Percentiles rank a stretch among this genome's conserved stretches.
These are phyloP conservation scores for Limnanthes douglasii DNA, from an alignment of 345 rosid genomes.

Conservation along the genomic window DNA sequence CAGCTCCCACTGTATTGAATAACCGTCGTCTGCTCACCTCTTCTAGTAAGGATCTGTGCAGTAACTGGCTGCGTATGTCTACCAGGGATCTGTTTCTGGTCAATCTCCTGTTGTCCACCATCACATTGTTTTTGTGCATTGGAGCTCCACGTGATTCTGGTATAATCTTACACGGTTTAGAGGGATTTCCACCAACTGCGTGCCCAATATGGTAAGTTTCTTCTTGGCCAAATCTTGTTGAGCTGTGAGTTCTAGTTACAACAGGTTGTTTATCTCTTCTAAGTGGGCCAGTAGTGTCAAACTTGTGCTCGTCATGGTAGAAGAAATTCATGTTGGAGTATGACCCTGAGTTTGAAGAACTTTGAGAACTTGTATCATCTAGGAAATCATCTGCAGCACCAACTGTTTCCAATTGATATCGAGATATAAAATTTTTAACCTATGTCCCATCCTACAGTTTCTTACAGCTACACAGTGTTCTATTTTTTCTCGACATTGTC, in stretches of 20 bases:
- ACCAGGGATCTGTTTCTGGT: conserved; percentile 55
- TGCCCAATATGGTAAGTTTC: conserved; percentile 17
- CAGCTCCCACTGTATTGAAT: conserved; percentile 62
- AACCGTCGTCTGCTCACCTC: conserved; percentile 44
- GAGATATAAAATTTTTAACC: not conserved
- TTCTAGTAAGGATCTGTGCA: conserved; percentile 43
- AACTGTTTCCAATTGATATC: conserved; percentile 8
- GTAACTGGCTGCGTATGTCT: conserved; percentile 44
- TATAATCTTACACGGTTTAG: conserved; percentile 16
- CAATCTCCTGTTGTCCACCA: conserved; percentile 16
- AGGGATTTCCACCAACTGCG: conserved; percentile 5
- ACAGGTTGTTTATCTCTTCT: conserved; percentile 12
- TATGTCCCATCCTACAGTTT: not conserved
- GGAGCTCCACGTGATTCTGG: conserved; percentile 23
- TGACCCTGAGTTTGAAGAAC: conserved; percentile 49
- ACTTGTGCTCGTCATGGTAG: conserved; percentile 26
- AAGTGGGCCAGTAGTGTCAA: conserved; percentile 12
- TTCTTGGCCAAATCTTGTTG: conserved; percentile 41
- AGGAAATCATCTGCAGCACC: conserved; percentile 41
- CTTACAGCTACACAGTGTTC: no score
- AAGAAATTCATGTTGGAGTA: conserved; percentile 40
- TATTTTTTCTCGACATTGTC: no score
- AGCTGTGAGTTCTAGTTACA: conserved; percentile 14
- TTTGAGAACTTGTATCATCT: conserved; percentile 52
- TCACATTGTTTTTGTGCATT: conserved; percentile 20